Base-by-base conservation (phyloP, 1,284 basidiomycete species). In the Inonotus hispidus region DNA sequence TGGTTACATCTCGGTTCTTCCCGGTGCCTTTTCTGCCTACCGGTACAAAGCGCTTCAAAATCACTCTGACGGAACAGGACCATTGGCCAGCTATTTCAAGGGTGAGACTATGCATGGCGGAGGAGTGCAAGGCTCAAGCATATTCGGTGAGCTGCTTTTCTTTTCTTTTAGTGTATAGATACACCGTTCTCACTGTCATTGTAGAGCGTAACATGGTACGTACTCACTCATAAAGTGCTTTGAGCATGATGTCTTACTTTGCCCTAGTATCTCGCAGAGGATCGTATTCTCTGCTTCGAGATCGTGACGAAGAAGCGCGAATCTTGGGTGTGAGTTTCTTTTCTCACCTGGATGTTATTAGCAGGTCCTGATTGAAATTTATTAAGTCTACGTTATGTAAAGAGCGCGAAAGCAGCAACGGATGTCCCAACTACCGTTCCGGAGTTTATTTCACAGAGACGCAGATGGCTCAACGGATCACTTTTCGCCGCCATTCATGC, bases 231-330 rank as follows among this genome's bases (percentile, higher is more conserved):
- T 55, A 14, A 6, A 23, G 23, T 35, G 3, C 37, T 39, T 23
- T 23, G 47, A 55, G 16, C 16, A 16, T 4, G 41, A n/a, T 43
- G 41, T n/a, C 25, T 56, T 27, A 56, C 13, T 46, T 29, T 25
- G 19, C 21, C 7, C 14, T 10, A 56, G 90, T 93, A 93, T 71
- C 83, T 93, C 64, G 92, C 92, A 23, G 92, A 91, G 71, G 95
- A 98, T 77, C 92, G 96, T 69, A 98, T 98, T 65, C 77, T 97
- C 49, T 98, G 95, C 74, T 99, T 97, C 74, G 96, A 98, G 75
- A 92, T 99, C 56, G 93, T 98, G 55, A 95, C 95, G 3, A 98
- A 98, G 80, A 90, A 90, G 71, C 77, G 76, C 27, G 88, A 91
- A 71, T 87, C 83, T 49, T 92, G 89, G 90, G 80, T 83, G 87